Evolutionary conservation across 371 early-diverging fungal species (phyloP), one percentile per base, ranked within the genome.

Genomic region (Choanephora cucurbitarum): DNA sequence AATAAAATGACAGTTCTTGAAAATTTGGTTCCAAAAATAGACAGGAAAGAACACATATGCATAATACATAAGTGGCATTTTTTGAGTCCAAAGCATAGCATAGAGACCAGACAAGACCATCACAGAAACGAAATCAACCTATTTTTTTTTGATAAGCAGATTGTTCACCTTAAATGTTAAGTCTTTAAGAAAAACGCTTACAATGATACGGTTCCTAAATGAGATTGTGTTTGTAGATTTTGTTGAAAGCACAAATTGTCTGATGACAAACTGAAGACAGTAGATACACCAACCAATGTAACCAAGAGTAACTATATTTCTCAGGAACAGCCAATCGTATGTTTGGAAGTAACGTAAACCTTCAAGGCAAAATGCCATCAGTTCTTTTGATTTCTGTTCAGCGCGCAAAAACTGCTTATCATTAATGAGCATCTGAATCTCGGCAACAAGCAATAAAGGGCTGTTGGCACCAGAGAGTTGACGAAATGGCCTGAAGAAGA

Each of bases 261-360:
- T 70, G 23, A 88, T 53, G 11, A 92, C 88, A 68, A 87, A 93
- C 43, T 87, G 72, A 52, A 91, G 67, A 57, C 92, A 90, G 69
- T 87, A 94, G 0, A 80, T 56, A 59, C 96, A 93, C 96, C 98
- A 96, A 24, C 96, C 95, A 19, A 92, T 51, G 66, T 94, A 97
- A n/a, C 98, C 98, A 18, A 78, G 67, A 8, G 92, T 87, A 33
- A 97, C 86, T 1, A 94, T 76, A 0, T 91, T 73, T 48, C 93
- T 82, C 52, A 97, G 70, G 66, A 96, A 91, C 4, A 92, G 70
- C 98, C 96, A 96, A 67, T 97, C 98, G 65, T 97, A 91, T 69
- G 92, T 95, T 70, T 96, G 96, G 52, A 91, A 90, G 71, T 97
- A 97, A 33, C 94, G 87, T 44, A 96, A 70, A n/a, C 96, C 97